phyloP scores from a whole-genome alignment of 768 basidiomycete genomes.

The Boletus pseudo-olivaceus region DNA sequence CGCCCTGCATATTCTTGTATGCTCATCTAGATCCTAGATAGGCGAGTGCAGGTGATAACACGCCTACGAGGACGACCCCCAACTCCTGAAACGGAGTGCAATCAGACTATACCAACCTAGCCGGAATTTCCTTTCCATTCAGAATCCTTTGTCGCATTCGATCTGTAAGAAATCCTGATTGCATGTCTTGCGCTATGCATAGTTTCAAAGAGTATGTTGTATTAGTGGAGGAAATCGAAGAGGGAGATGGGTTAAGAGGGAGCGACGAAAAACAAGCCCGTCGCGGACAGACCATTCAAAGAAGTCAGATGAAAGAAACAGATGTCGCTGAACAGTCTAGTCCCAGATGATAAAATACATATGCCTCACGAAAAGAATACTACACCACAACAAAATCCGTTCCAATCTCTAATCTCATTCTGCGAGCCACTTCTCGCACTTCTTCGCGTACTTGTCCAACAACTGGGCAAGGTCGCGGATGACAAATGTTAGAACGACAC shows the following conservation, averaged over 20 bases:
- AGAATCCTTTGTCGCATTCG: conserved; percentile 1
- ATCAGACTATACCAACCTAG: conserved; percentile 10
- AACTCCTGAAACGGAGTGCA: conserved; percentile 47
- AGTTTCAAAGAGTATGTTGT: conserved; percentile 25
- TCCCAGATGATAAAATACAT: conserved; percentile 36
- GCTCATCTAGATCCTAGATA: conserved; percentile 37
- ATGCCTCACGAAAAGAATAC: conserved; percentile 23
- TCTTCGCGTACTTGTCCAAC: conserved; percentile 91
- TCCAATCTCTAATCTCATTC: conserved; percentile 49
- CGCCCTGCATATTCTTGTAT: background rate
- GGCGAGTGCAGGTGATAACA: conserved; percentile 58
- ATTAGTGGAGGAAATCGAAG: conserved; percentile 19
- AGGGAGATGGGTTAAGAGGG: conserved; percentile 6
- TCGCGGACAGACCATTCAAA: conserved; percentile 11
- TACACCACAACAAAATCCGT: conserved; percentile 26
- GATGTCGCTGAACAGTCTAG: conserved; percentile 31
- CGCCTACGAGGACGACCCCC: conserved; percentile 54
- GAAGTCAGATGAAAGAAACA: conserved; percentile 27
- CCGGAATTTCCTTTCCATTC: background rate
- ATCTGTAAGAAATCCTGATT: background rate
- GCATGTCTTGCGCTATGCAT: conserved; percentile 16
- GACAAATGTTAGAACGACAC: conserved; percentile 84
- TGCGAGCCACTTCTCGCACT: conserved; percentile 88
- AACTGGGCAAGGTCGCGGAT: conserved; percentile 82
- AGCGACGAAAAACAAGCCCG: conserved; percentile 10